These are phyloP conservation scores for Hyaloscypha finlandica DNA, from an alignment of 495 filamentous ascomycete genomes.

Conservation along the genomic window DNA sequence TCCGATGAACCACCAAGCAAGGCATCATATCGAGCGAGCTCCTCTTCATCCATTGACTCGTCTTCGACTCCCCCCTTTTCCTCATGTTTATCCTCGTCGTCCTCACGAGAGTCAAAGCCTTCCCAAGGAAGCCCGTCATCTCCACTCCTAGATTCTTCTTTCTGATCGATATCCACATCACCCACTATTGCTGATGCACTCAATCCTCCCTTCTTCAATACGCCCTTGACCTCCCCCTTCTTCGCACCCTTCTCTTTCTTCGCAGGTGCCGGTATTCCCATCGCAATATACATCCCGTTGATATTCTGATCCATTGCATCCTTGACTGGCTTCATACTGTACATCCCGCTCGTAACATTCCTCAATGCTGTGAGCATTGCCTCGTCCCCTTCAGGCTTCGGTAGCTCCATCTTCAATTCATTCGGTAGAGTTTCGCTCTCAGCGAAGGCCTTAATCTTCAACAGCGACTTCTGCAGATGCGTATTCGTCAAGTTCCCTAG, in stretches of 20 bases:
- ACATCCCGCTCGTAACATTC: conserved; percentile 83
- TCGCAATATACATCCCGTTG: conserved; percentile 57
- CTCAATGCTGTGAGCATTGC: conserved; percentile 48
- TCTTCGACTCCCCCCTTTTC: conserved; percentile 30
- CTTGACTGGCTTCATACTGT: conserved; percentile 73
- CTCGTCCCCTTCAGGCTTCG: conserved; percentile 45
- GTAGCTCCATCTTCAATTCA: conserved; percentile 49
- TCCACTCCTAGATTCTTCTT: conserved; percentile 17
- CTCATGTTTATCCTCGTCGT: conserved; percentile 11
- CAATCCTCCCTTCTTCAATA: conserved; percentile 15
- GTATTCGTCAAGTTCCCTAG: conserved; percentile 62
- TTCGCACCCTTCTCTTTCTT: conserved; percentile 33
- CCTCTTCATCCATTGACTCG: conserved; percentile 41
- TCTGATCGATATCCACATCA: conserved; percentile 21
- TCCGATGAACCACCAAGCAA: conserved; percentile 37
- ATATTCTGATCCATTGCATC: conserved; percentile 64
- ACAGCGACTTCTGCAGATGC: conserved; percentile 75
- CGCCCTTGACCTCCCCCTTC: conserved; percentile 31
- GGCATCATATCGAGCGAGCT: conserved; percentile 35
- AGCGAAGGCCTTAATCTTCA: conserved; percentile 70
- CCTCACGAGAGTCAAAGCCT: conserved; percentile 23
- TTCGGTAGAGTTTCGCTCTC: conserved; percentile 47
- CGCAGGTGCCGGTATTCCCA: conserved; percentile 52
- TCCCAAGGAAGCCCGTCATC: conserved; percentile 28
- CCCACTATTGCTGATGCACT: conserved; percentile 12